A percentile compares a stretch with the other conserved stretches of the same genome.
These are phyloP conservation scores for Saccharomycopsis vini DNA, from an alignment of 805 yeast species.

Conservation along the genomic window DNA sequence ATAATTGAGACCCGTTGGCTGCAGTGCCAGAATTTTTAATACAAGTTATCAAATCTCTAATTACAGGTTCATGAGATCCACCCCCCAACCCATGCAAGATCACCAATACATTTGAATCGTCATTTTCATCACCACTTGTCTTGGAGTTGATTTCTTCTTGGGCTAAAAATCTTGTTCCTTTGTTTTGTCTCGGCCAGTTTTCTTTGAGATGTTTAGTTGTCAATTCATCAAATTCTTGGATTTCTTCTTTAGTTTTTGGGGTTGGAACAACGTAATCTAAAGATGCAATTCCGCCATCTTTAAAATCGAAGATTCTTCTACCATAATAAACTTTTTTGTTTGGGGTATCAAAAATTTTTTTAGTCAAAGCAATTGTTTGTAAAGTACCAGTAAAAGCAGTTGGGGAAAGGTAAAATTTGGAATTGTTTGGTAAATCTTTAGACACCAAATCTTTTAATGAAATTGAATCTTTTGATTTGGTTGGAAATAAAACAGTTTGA, in stretches of 20 bases:
- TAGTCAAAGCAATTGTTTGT: conserved; percentile 66
- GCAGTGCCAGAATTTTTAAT: neutral
- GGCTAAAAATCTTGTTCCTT: conserved; percentile 55
- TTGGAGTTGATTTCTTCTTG: conserved; percentile 34
- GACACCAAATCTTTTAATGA: conserved; percentile 21
- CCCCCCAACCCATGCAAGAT: conserved; percentile 71
- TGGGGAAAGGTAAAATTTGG: conserved; percentile 44
- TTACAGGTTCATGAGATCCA: conserved; percentile 69
- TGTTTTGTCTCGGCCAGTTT: conserved; percentile 53
- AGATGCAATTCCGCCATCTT: conserved; percentile 66
- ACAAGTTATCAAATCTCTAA: conserved; percentile 32
- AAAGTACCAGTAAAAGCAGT: conserved; percentile 60
- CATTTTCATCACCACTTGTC: conserved; percentile 26
- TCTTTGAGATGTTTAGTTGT: conserved; percentile 38
- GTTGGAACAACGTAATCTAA: conserved; percentile 59
- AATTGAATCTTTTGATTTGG: conserved; percentile 22
- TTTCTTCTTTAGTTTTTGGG: conserved; percentile 25
- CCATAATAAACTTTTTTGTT: conserved; percentile 62
- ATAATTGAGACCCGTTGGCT: conserved; percentile 23
- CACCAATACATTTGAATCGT: conserved; percentile 45
- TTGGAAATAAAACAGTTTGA: conserved; percentile 27
- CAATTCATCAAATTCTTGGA: conserved; percentile 28
- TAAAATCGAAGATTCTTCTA: conserved; percentile 47
- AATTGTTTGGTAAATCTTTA: conserved; percentile 34
- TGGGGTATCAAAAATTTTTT: conserved; percentile 36